Evolutionary conservation across 768 basidiomycete genomes (phyloP), one percentile per base, ranked within the genome.

Genomic region (Guyanaporus albipodus): DNA sequence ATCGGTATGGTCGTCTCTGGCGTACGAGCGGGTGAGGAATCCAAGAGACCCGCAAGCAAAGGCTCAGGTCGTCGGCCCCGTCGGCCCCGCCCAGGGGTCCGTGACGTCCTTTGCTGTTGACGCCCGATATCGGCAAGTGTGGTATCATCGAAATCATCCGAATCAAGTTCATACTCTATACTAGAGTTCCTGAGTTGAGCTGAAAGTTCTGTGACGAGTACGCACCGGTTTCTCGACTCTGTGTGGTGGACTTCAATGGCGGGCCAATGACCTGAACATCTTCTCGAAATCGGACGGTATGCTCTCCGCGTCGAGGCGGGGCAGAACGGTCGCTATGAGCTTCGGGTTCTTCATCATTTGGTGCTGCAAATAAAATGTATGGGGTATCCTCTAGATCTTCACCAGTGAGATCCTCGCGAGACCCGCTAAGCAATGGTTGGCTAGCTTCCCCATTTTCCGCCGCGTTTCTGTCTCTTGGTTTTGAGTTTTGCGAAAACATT

Each of bases 211-310:
- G n/a, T 38, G 21, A 17, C 48, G 66, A 63, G 53, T 60, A 80
- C 85, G 64, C 63, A 91, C 89, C 87, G 63, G 82, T 73, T 72
- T 92, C 90, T 46, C 91, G 82, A 61, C 89, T 91, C 43, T 82
- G 70, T 23, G 73, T 67, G 19, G 84, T 89, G 18, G 88, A 92
- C 62, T 80, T 76, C 29, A 91, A 67, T 6, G 85, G 73, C 0
- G 83, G 85, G 4, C 74, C 76, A 56, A 86, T 81, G 35, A 85
- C 75, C 50, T 84, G 80, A 2, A 85, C 81, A 28, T 82, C 75
- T 41, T 89, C 83, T 49, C 77, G 69, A 59, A 88, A 87, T 35
- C 81, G 73, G 32, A 88, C 84, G 8, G 64, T 67, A 27, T 78
- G 76, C 22, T 72, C 70, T 17, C 68, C 58, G 38, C 68, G 68